phyloP scores from a whole-genome alignment of 805 yeast genomes.

The Ogataea methylovora region DNA sequence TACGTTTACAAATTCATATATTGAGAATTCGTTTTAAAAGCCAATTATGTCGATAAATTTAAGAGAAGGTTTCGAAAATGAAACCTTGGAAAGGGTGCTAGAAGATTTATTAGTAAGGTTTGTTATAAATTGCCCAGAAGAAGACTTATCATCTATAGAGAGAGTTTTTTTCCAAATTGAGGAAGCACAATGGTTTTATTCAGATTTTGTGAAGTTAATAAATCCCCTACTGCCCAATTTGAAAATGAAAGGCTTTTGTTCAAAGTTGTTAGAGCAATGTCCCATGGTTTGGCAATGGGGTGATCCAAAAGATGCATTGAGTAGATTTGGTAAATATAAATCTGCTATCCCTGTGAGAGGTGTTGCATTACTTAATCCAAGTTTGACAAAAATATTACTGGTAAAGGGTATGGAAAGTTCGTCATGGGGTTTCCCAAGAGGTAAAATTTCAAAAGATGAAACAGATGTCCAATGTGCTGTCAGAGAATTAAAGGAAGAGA shows the following conservation, averaged over 20 bases:
- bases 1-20: too few species aligned
- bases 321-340: slow-evolving; percentile 78
- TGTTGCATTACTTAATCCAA: slow-evolving; percentile 74
- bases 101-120: slow-evolving; percentile 89
- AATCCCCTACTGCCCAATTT: slow-evolving; percentile 72
- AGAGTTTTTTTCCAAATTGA: slow-evolving; percentile 90
- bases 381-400: slow-evolving; percentile 61
- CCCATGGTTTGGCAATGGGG: slow-evolving; percentile 83
- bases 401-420: slow-evolving; percentile 78
- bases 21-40: too few species aligned
- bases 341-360: slow-evolving; percentile 93
- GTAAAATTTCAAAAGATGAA: slow-evolving; percentile 92
- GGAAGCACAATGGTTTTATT: slow-evolving; percentile 97
- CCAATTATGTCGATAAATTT: slow-evolving; percentile 30
- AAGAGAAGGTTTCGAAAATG: slow-evolving; percentile 44
- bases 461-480: slow-evolving; percentile 82
- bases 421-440: slow-evolving; percentile 94
- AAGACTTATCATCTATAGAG: slow-evolving; percentile 75
- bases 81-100: slow-evolving; percentile 62
- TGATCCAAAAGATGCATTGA: slow-evolving; percentile 70
- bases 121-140: slow-evolving; percentile 85
- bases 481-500: slow-evolving; percentile 90
- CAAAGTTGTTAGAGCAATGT: slow-evolving; percentile 56
- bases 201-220: slow-evolving; percentile 68
- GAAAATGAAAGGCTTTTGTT: slow-evolving; percentile 71